These are phyloP conservation scores for Trichoderma harzianum DNA, from an alignment of 2,329 filamentous ascomycete genomes.

Conservation along the genomic window DNA sequence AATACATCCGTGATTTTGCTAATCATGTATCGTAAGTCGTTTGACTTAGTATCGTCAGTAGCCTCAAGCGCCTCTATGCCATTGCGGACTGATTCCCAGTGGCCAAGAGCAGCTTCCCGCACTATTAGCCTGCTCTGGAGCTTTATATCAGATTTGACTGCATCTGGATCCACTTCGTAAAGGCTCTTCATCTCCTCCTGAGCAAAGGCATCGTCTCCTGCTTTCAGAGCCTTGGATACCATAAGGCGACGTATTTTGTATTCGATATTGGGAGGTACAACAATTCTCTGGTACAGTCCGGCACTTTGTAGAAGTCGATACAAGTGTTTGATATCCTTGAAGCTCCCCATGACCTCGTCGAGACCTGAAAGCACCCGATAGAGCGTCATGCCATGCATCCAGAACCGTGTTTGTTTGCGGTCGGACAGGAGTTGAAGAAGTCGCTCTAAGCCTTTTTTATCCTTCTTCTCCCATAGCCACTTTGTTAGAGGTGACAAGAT, in stretches of 20 bases:
- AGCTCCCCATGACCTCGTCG: not conserved
- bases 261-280: conserved; percentile 23
- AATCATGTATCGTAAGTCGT: conserved; percentile 28
- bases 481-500: conserved; percentile 16
- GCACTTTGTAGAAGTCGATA: conserved; percentile 29
- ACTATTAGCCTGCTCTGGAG: conserved; percentile 29
- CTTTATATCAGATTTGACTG: conserved; percentile 25
- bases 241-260: conserved; percentile 31
- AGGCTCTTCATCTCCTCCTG: conserved; percentile 27
- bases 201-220: conserved; percentile 28
- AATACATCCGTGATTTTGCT: conserved; percentile 35
- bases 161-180: conserved; percentile 21
- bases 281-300: conserved; percentile 27
- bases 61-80: conserved; percentile 25
- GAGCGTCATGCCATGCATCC: conserved; percentile 21
- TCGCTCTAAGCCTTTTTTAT: conserved; percentile 14
- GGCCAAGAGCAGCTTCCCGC: conserved; percentile 28
- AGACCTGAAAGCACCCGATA: conserved; percentile 19
- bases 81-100: conserved; percentile 27
- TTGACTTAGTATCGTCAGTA: conserved; percentile 19
- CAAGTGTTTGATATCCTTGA: conserved; percentile 25
- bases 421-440: conserved; percentile 20
- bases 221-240: conserved; percentile 27
- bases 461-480: conserved; percentile 12
- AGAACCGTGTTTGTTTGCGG: conserved; percentile 8